phyloP scores from a whole-genome alignment of 108 stramenopile genomes.

The Nitzschia inconspicua region DNA sequence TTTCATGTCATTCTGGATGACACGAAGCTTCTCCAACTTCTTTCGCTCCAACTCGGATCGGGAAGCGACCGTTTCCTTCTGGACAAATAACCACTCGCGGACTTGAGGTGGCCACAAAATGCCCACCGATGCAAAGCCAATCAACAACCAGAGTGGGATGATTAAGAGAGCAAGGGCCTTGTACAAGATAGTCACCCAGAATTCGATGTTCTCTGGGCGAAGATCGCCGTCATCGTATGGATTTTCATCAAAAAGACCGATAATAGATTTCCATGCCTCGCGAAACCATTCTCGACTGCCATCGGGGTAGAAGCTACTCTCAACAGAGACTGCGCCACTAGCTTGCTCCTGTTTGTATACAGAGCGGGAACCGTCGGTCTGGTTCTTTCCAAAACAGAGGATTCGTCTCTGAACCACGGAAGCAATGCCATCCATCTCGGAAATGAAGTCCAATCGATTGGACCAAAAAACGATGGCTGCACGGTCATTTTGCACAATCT shows the following conservation, averaged over 20 bases:
- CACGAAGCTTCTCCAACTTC: constrained; percentile 63
- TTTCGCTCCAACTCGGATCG: constrained; percentile 65
- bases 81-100: constrained; percentile 74
- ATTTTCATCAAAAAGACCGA: constrained; percentile 60
- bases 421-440: constrained; percentile 73
- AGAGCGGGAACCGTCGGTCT: constrained; percentile 3
- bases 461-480: constrained; percentile 87
- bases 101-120: constrained; percentile 86
- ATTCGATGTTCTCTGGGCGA: constrained; percentile 35
- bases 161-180: constrained; percentile 39
- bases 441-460: constrained; percentile 76
- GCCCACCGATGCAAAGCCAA: constrained; percentile 67
- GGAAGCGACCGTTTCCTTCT: constrained; percentile 58
- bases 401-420: constrained; percentile 38
- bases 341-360: constrained; percentile 27
- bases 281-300: constrained; percentile 22
- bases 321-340: not conserved
- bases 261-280: constrained; percentile 54
- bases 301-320: not conserved
- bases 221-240: constrained; percentile 52
- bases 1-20: constrained; percentile 56
- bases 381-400: constrained; percentile 9
- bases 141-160: constrained; percentile 69
- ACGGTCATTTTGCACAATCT: constrained; percentile 79
- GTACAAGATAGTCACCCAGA: constrained; percentile 41